Evolutionary conservation across 139 green algal species (phyloP), one percentile per base, ranked within the genome.

Genomic region (Coelastrella sp.): DNA sequence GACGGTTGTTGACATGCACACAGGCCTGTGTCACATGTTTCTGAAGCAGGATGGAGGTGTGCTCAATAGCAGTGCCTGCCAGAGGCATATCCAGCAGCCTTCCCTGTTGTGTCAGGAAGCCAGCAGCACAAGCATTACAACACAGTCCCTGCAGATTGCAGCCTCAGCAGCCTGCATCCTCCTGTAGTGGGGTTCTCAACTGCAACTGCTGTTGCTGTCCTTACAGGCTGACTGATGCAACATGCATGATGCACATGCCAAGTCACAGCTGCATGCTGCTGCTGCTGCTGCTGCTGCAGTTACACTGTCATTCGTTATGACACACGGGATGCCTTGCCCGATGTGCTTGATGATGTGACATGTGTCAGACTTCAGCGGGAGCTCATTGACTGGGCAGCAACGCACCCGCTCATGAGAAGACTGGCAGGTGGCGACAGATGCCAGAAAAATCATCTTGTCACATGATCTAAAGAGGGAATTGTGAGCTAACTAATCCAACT

Each of bases 321-420:
- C 91, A 95, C 95, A 68, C 91, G 89, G 20, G 95, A 98, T 74
- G 94, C 87, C 7, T 90, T 96, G 8, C 79, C 94, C 25, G 93
- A 97, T 17, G 81, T 95, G 5, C 65, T 98, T 70, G 91, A 96
- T 78, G 97, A 99, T 91, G 89, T 94, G 4, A 89, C 97, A 6
- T 96, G 89, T 65, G 95, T 95, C 20, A 79, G 79, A 19, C 90
- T 98, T 35, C 87, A 96, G 56, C 60, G 82, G 0, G 88, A 91
- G 79, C 91, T 98, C 24, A 93, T 98, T 1, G 92, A 96, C 91
- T 98, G 97, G 97, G 92, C 93, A 6, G 87, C 72, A 12, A 73
- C 35, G 1, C 90, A 96, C 85, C 93, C 94, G 7, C 90, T 96
- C 7, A 74, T 98, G 72, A 81, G 89, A 4, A 93, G 92, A 63